phyloP scores from a whole-genome alignment of 805 yeast genomes.

The Helenozyma rhizophorensis region DNA sequence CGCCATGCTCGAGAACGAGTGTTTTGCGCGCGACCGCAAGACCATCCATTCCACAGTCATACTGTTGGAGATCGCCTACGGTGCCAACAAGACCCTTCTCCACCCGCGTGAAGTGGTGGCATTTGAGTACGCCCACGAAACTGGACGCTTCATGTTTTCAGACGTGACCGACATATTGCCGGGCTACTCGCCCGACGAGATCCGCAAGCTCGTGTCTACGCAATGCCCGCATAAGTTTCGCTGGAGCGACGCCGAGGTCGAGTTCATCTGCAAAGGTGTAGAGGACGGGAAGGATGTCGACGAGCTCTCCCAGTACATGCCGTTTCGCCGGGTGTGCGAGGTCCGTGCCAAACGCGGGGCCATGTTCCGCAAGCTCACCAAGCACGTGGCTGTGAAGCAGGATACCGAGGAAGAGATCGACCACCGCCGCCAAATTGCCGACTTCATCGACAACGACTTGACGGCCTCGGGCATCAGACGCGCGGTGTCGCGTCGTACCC shows the following conservation, averaged over 20 bases:
- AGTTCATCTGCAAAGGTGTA: constrained; percentile 6
- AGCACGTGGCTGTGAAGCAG: constrained; percentile 1
- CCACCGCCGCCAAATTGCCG: constrained; percentile 8
- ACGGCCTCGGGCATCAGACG: constrained; percentile 12
- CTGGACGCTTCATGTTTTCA: constrained; percentile 2
- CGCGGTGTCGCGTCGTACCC: constrained; percentile 9
- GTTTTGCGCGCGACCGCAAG: constrained; percentile 8
- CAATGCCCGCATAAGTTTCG: constrained; percentile 11
- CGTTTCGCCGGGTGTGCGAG: constrained; percentile 9
- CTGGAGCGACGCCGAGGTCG: constrained; percentile 10
- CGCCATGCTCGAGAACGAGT: constrained; percentile 11
- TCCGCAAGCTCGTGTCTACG: constrained; percentile 5
- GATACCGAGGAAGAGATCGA: constrained; percentile 3
- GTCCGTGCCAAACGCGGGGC: constrained; percentile 3
- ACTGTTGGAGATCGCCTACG: constrained; percentile 11
- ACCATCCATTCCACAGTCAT: constrained; percentile 7
- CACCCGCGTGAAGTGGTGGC: constrained; percentile 10
- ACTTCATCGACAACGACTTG: constrained; percentile 16
- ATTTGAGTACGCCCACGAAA: constrained; percentile 10
- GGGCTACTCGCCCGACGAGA: constrained; percentile 4
- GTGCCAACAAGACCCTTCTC: constrained; percentile 6
- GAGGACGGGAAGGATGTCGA: constrained; percentile 4
- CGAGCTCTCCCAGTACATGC: constrained; percentile 4
- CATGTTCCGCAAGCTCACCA: constrained; percentile 2
- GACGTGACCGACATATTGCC: constrained; percentile 9